Percentiles rank a stretch among this genome's conserved stretches.
phyloP scores from a whole-genome alignment of 2,329 filamentous ascomycete genomes.

The Aschersonia sp. region DNA sequence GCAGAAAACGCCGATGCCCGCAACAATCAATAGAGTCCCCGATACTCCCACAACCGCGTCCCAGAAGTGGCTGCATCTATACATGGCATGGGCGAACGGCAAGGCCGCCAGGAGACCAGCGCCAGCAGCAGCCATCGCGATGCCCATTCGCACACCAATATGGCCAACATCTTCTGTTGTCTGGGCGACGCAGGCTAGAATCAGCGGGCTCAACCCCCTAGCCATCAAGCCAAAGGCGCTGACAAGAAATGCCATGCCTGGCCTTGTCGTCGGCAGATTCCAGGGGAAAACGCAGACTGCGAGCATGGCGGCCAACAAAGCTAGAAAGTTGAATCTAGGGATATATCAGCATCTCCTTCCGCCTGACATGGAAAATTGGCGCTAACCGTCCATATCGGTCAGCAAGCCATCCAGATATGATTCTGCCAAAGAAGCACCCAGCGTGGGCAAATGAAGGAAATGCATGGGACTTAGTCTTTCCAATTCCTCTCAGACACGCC shows the following conservation, averaged over 20 bases:
- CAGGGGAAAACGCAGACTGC: conserved; percentile 16
- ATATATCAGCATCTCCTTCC: neutral
- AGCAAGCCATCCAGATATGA: conserved; percentile 34
- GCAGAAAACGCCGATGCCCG: too few relatives aligned
- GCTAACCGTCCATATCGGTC: conserved; percentile 29
- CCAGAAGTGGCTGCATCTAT: neutral
- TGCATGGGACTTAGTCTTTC: neutral
- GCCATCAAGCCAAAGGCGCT: conserved; percentile 16
- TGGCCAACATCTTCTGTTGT: conserved; percentile 13
- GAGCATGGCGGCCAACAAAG: conserved; percentile 8
- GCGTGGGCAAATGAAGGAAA: conserved; percentile 47
- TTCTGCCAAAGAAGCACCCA: conserved; percentile 36
- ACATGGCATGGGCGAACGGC: conserved; percentile 2
- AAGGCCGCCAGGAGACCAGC: conserved; percentile 11
- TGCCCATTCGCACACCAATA: conserved; percentile 16
- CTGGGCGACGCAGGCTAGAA: conserved; percentile 16
- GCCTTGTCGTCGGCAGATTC: conserved; percentile 10
- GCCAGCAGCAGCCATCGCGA: conserved; percentile 16
- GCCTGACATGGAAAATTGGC: neutral
- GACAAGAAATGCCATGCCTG: conserved; percentile 9
- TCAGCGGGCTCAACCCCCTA: conserved; percentile 18
- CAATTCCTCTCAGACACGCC: conserved; percentile 23
- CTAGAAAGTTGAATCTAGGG: conserved; percentile 25
- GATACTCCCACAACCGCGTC: neutral
- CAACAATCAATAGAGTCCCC: too few relatives aligned